Conservation (phyloP, 257 asterid genomes). For the Solanum pimpinellifolium region DNA sequence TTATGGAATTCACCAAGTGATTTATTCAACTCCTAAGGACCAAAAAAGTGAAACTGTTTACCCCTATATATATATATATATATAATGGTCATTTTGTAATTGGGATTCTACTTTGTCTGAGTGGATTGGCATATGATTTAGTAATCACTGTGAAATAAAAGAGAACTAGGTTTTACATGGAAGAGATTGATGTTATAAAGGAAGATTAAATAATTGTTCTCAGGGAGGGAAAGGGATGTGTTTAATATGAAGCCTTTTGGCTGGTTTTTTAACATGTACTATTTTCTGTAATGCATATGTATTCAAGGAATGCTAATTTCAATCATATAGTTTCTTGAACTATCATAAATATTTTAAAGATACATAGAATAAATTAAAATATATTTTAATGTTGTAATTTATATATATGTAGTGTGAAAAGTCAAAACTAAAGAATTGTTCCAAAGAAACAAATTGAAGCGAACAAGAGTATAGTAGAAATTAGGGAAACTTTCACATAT, state of each 20-base stretch:
- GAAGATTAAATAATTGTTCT: background rate
- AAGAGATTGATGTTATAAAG: background rate
- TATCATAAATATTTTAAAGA: background rate
- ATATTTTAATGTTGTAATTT: no score
- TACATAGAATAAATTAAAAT: background rate
- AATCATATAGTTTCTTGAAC: background rate
- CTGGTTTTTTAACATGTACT: background rate
- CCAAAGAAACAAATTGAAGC: background rate
- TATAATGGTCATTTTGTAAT: background rate
- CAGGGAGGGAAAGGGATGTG: background rate
- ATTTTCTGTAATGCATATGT: background rate
- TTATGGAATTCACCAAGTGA: conserved; percentile 65
- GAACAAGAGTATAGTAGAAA: background rate
- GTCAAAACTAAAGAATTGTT: no score
- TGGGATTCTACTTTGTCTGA: background rate
- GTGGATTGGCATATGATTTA: background rate
- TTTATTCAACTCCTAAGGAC: background rate
- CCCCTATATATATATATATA: background rate
- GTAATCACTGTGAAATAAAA: background rate
- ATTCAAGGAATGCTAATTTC: background rate
- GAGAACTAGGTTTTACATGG: background rate
- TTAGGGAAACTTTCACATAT: no score
- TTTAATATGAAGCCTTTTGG: background rate
- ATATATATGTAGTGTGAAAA: background rate
- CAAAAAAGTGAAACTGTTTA: background rate